These are phyloP conservation scores for Odonthalia washingtoniensis DNA, from an alignment of 31 red algal genomes.

Conservation along the genomic window DNA sequence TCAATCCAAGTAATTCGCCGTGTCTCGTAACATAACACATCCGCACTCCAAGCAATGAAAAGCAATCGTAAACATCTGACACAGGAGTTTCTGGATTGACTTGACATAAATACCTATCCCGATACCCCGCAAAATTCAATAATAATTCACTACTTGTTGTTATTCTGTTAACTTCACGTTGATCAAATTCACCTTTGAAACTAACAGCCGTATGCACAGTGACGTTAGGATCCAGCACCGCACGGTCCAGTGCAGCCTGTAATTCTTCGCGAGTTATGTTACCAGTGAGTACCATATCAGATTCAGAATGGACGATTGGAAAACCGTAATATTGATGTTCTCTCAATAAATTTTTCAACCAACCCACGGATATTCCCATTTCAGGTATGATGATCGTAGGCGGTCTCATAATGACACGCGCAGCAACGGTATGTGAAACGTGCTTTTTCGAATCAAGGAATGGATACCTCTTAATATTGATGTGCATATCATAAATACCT, in stretches of 20 bases:
- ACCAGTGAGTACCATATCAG: slow-evolving; percentile 69
- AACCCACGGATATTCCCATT: slow-evolving; percentile 45
- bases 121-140: slow-evolving; percentile 66
- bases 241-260: slow-evolving; percentile 35
- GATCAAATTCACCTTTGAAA: slow-evolving; percentile 73
- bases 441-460: slow-evolving; percentile 66
- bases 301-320: slow-evolving; percentile 64
- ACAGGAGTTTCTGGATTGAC: slow-evolving; percentile 63
- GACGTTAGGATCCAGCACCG: slow-evolving; percentile 40
- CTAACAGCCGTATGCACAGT: slow-evolving; percentile 46
- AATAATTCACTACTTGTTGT: slow-evolving; percentile 47
- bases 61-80: slow-evolving; percentile 71
- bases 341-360: slow-evolving; percentile 55
- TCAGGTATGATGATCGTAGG: slow-evolving; percentile 54
- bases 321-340: slow-evolving; percentile 71
- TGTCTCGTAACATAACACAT: slow-evolving; percentile 69
- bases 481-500: slow-evolving; percentile 88
- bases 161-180: slow-evolving; percentile 38
- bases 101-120: slow-evolving; percentile 58
- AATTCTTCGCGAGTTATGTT: slow-evolving; percentile 70
- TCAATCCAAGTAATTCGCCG: slow-evolving; percentile 70
- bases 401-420: slow-evolving; percentile 65
- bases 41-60: slow-evolving; percentile 64
- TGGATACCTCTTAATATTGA: slow-evolving; percentile 82
- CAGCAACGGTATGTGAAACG: slow-evolving; percentile 50